A percentile compares a stretch with the other conserved stretches of the same genome.
phyloP scores from a whole-genome alignment of 2,329 filamentous ascomycete genomes.

The Clarireedia hainanense region DNA sequence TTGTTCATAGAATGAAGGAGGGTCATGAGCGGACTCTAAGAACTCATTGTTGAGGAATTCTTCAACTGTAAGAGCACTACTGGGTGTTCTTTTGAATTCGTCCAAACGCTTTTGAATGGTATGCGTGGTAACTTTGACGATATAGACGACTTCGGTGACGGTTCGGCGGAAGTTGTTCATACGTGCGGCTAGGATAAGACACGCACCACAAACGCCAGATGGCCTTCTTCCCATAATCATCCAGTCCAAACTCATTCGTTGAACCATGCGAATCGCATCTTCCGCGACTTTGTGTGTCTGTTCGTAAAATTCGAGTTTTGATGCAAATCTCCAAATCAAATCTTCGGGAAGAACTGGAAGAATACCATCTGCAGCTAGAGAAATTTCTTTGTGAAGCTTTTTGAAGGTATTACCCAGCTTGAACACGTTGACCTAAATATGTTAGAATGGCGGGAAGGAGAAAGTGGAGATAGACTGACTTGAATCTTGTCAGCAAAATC shows the following conservation, averaged over 20 bases:
- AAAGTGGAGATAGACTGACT: constrained; percentile 27
- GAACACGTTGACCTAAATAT: constrained; percentile 70
- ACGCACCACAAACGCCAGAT: constrained; percentile 89
- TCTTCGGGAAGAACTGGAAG: constrained; percentile 77
- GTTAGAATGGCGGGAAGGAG: constrained; percentile 23
- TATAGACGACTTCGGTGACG: constrained; percentile 91
- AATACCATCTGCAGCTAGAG: constrained; percentile 57
- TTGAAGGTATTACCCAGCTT: constrained; percentile 87
- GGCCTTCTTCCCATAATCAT: constrained; percentile 92
- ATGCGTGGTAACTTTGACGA: constrained; percentile 90
- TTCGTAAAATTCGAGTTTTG: constrained; percentile 82
- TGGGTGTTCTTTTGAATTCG: constrained; percentile 84
- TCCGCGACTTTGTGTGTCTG: constrained; percentile 77
- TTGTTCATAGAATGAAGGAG: constrained; percentile 71
- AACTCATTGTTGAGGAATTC: constrained; percentile 71
- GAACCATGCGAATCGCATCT: constrained; percentile 79
- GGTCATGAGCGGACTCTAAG: constrained; percentile 68
- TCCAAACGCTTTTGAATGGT: constrained; percentile 87
- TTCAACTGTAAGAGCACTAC: constrained; percentile 76
- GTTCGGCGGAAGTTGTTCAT: constrained; percentile 98
- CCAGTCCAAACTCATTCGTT: constrained; percentile 94
- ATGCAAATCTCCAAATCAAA: constrained; percentile 83
- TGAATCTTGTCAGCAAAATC: constrained; percentile 81
- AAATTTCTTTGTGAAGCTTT: constrained; percentile 63
- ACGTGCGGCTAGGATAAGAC: constrained; percentile 85